Evolutionary conservation across 805 yeast species (phyloP).

Genomic region (Clavispora vitiphila): DNA sequence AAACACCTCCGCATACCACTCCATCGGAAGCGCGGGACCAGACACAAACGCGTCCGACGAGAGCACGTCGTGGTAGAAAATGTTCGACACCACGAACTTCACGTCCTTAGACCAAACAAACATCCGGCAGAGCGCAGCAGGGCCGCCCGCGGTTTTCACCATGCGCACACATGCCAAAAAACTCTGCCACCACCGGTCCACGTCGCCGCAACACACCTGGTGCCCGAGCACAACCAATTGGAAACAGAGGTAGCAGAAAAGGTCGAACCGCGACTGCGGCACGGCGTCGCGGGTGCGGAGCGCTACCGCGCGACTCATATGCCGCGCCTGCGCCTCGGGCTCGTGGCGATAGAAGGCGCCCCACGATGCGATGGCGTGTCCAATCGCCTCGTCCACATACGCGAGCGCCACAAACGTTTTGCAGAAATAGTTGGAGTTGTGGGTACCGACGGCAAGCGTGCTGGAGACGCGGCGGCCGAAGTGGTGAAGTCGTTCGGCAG

Average conservation of each 20-base stretch:
- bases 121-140: conserved; percentile 25
- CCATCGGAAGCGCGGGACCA: conserved; percentile 13
- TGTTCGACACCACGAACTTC: conserved; percentile 38
- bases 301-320: conserved; percentile 12
- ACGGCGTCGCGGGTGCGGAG: conserved; percentile 2
- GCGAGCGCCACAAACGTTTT: conserved; percentile 53
- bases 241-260: conserved; percentile 13
- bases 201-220: conserved; percentile 23
- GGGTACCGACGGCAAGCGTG: conserved; percentile 16
- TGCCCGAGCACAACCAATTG: conserved; percentile 19
- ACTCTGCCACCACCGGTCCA: conserved; percentile 31
- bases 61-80: conserved; percentile 41
- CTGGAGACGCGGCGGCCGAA: conserved; percentile 19
- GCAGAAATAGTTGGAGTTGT: conserved; percentile 41
- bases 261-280: not conserved
- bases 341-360: conserved; percentile 36
- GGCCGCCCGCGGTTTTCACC: conserved; percentile 32
- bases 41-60: conserved; percentile 26
- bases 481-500: conserved; percentile 8
- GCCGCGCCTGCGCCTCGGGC: not conserved
- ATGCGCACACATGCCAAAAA: conserved; percentile 29
- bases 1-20: conserved; percentile 22
- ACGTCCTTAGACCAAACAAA: conserved; percentile 32
- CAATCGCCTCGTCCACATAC: conserved; percentile 40
- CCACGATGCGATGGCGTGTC: conserved; percentile 57